Conservation (phyloP, 192 early-diverging fungal species). For the Coemansia asiatica region DNA sequence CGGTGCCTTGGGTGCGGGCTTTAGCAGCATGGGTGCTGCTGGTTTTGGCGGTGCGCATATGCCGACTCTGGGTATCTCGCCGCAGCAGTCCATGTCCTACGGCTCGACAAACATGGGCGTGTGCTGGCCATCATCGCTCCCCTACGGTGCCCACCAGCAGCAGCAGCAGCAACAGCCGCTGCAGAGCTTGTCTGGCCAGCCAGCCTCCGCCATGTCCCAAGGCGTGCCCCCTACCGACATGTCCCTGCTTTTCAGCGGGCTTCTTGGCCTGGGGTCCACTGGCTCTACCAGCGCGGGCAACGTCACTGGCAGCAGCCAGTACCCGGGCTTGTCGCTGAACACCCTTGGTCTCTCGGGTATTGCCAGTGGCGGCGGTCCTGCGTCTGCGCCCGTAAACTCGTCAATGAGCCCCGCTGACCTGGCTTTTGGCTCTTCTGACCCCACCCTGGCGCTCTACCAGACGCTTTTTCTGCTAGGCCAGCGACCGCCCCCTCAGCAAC, state of each 20-base stretch:
- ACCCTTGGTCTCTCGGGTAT: constrained; percentile 11
- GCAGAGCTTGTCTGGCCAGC: neutral
- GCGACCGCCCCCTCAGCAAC: constrained; percentile 12
- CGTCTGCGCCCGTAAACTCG: neutral
- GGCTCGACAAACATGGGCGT: neutral
- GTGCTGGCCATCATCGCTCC: constrained; percentile 6
- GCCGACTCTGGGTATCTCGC: neutral
- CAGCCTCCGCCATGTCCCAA: neutral
- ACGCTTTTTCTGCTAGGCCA: constrained; percentile 23
- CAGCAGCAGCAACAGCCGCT: constrained; percentile 10
- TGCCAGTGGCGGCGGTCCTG: neutral
- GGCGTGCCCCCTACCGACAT: constrained; percentile 19
- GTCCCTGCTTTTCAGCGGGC: constrained; percentile 23
- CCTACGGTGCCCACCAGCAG: constrained; percentile 13
- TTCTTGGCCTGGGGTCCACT: constrained; percentile 20
- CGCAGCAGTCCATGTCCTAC: constrained; percentile 7
- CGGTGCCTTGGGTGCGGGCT: neutral
- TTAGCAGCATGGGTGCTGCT: neutral
- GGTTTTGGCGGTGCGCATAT: constrained; percentile 4
- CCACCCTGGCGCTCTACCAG: constrained; percentile 27
- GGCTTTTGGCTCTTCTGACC: constrained; percentile 13
- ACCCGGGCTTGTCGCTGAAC: constrained; percentile 10
- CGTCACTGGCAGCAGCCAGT: neutral
- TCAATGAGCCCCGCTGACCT: constrained; percentile 8
- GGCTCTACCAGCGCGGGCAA: neutral